Evolutionary conservation across 2,329 filamentous ascomycete genomes (phyloP).

Genomic region (Scolecobasidium constrictum): DNA sequence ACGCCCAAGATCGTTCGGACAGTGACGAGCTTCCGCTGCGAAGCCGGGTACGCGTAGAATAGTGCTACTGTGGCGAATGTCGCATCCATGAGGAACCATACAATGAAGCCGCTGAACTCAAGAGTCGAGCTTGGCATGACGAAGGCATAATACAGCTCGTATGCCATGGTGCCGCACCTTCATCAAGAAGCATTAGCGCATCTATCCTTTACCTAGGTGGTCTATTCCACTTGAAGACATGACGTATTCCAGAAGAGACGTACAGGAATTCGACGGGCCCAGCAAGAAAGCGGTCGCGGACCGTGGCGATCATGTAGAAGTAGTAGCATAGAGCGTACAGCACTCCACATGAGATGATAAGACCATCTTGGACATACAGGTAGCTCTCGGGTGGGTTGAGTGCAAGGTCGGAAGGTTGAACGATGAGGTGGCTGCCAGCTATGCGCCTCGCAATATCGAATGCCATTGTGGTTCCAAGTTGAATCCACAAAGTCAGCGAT

Average conservation of each 20-base stretch:
- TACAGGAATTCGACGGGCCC: slow-evolving; percentile 17
- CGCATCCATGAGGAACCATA: slow-evolving; percentile 27
- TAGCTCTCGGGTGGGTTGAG: slow-evolving; percentile 28
- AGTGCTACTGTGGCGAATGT: slow-evolving; percentile 24
- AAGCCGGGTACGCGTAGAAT: slow-evolving; percentile 17
- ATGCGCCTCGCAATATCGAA: slow-evolving; percentile 20
- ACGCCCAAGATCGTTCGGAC: slow-evolving; percentile 18
- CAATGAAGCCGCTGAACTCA: slow-evolving; percentile 24
- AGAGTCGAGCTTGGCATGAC: slow-evolving; percentile 23
- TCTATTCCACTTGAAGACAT: too few relatives aligned
- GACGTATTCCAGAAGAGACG: too few relatives aligned
- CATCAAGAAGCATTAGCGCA: too few relatives aligned
- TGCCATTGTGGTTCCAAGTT: slow-evolving; percentile 17
- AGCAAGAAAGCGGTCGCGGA: slow-evolving; percentile 23
- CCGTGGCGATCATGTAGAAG: slow-evolving; percentile 28
- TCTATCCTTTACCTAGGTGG: too few relatives aligned
- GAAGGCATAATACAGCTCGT: slow-evolving; percentile 29
- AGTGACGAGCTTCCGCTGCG: slow-evolving; percentile 16
- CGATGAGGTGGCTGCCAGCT: slow-evolving; percentile 38
- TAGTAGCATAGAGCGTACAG: slow-evolving; percentile 30
- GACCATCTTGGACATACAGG: slow-evolving; percentile 29
- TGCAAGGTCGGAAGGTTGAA: slow-evolving; percentile 37
- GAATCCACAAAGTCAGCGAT: too few relatives aligned
- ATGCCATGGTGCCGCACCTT: slow-evolving; percentile 22
- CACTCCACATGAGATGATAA: slow-evolving; percentile 28